Percentiles rank a stretch among this genome's conserved stretches.
phyloP scores from a whole-genome alignment of 192 early-diverging fungal genomes.

The Pilobolus umbonatus region DNA sequence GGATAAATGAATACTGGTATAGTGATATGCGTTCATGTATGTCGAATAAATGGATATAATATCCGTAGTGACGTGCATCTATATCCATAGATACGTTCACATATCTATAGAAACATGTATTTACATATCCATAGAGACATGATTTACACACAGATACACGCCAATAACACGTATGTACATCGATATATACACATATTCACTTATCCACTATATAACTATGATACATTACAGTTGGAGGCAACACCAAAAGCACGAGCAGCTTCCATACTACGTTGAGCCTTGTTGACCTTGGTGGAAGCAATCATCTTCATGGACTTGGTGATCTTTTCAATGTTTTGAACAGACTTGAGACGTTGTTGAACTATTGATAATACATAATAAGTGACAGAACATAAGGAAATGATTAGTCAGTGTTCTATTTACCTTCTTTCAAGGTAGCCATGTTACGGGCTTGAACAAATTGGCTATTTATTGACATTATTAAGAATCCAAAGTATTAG shows the following conservation, averaged over 20 bases:
- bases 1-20: too few species aligned
- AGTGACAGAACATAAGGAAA: background rate
- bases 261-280: slow-evolving; percentile 88
- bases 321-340: slow-evolving; percentile 98
- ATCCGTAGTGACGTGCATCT: too few species aligned
- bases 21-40: too few species aligned
- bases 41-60: too few species aligned
- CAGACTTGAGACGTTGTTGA: slow-evolving; percentile 90
- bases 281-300: slow-evolving; percentile 97
- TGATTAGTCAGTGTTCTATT: slow-evolving; percentile 19
- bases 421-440: slow-evolving; percentile 92
- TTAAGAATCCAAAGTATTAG: background rate
- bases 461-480: slow-evolving; percentile 37
- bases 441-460: slow-evolving; percentile 81
- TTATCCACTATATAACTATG: too few species aligned
- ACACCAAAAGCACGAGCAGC: slow-evolving; percentile 72
- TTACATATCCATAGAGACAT: too few species aligned
- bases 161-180: too few species aligned
- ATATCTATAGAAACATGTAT: too few species aligned
- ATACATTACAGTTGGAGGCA: slow-evolving; percentile 53
- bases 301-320: slow-evolving; percentile 99
- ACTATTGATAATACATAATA: slow-evolving; percentile 45
- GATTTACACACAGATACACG: too few species aligned
- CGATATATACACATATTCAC: too few species aligned
- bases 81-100: too few species aligned